Conservation (phyloP, 495 filamentous ascomycete genomes). For the Thozetella sp. region DNA sequence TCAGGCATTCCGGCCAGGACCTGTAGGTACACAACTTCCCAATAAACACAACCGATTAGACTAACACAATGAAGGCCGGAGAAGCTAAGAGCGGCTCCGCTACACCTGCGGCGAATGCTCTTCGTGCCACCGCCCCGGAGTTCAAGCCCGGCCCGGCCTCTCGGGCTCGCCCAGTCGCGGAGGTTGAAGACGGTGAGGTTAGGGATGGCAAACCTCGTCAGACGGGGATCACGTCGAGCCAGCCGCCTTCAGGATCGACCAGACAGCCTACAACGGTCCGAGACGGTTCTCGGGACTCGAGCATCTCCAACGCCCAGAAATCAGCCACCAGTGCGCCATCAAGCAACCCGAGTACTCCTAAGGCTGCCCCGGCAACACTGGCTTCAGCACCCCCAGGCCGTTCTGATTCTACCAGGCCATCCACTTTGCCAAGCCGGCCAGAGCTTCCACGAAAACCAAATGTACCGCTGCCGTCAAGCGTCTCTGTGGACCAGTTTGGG, state of each 20-base stretch:
- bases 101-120: conserved; percentile 21
- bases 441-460: conserved; percentile 45
- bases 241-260: conserved; percentile 9
- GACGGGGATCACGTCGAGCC: conserved; percentile 27
- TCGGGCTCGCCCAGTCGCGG: conserved; percentile 38
- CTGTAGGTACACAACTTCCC: conserved; percentile 39
- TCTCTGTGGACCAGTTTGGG: conserved; percentile 36
- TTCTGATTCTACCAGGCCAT: conserved; percentile 31
- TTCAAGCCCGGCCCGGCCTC: conserved; percentile 40
- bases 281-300: conserved; percentile 15
- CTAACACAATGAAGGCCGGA: conserved; percentile 33
- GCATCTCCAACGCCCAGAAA: conserved; percentile 3
- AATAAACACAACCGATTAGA: conserved; percentile 13
- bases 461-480: conserved; percentile 36
- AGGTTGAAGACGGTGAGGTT: conserved; percentile 82
- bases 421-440: conserved; percentile 36
- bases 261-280: conserved; percentile 10
- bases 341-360: conserved; percentile 16
- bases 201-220: conserved; percentile 57
- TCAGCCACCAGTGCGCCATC: conserved; percentile 6
- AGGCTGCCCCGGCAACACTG: conserved; percentile 11
- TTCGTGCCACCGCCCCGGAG: conserved; percentile 42
- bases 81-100: conserved; percentile 32
- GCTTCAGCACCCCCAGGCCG: conserved; percentile 10
- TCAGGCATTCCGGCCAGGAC: conserved; percentile 68